These are phyloP conservation scores for Kazachstania kunashirensis DNA, from an alignment of 805 yeast species.

Conservation along the genomic window DNA sequence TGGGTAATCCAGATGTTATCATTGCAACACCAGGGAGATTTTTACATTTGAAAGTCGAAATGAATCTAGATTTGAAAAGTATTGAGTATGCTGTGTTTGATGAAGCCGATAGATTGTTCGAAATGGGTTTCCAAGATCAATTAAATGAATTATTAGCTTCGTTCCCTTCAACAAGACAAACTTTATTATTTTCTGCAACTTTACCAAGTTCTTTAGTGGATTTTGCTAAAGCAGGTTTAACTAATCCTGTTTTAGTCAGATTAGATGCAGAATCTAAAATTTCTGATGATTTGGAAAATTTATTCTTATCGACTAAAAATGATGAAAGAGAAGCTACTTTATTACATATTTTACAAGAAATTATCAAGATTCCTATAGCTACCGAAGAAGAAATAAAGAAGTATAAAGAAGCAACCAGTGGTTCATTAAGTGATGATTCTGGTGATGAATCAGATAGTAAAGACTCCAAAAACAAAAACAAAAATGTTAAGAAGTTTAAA, in stretches of 20 bases:
- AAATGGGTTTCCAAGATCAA: constrained; percentile 93
- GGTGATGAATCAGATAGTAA: constrained; percentile 29
- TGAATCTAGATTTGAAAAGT: constrained; percentile 74
- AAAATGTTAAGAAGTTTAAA: constrained; percentile 33
- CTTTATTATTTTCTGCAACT: constrained; percentile 88
- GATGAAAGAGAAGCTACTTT: constrained; percentile 87
- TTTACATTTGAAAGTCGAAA: constrained; percentile 89
- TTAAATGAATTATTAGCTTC: constrained; percentile 79
- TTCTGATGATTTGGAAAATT: constrained; percentile 85
- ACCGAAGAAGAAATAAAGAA: constrained; percentile 55
- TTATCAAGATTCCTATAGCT: constrained; percentile 76
- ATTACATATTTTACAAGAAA: constrained; percentile 65
- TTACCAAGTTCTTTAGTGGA: constrained; percentile 87
- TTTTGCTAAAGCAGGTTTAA: constrained; percentile 93
- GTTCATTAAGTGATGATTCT: constrained; percentile 44
- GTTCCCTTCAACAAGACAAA: constrained; percentile 75
- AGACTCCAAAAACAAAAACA: constrained; percentile 20
- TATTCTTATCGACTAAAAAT: constrained; percentile 68
- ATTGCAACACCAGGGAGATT: constrained; percentile 98
- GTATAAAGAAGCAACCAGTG: constrained; percentile 39
- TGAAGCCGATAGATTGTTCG: constrained; percentile 94
- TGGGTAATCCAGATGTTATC: constrained; percentile 87
- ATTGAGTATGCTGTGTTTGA: constrained; percentile 90
- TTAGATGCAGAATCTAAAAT: constrained; percentile 88
- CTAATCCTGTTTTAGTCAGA: constrained; percentile 85